phyloP scores from a whole-genome alignment of 352 stramenopile species.

The Globisporangium orthogonon region DNA sequence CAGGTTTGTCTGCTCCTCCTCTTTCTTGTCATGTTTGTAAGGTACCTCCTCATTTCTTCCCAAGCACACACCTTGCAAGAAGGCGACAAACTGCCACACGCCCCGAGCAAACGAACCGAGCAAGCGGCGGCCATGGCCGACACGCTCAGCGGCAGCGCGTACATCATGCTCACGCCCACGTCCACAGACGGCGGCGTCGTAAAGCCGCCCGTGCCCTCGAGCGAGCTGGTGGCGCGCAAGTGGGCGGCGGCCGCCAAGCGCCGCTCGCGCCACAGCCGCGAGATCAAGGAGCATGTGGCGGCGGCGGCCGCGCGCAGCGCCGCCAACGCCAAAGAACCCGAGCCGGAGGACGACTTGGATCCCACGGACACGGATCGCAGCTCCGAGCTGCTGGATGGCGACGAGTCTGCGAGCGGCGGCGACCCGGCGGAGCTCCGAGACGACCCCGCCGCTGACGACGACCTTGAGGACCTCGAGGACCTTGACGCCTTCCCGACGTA shows the following conservation, averaged over 20 bases:
- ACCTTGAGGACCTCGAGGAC: slow-evolving; percentile 14
- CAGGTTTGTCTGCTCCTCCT: too few relatives aligned
- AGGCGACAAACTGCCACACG: too few relatives aligned
- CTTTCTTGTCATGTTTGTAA: too few relatives aligned
- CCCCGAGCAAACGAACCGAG: too few relatives aligned
- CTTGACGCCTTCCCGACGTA: slow-evolving; percentile 51
- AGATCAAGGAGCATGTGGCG: slow-evolving; percentile 9
- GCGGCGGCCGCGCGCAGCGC: slow-evolving; percentile 11
- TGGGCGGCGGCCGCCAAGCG: slow-evolving; percentile 31
- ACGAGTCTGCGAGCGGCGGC: neutral
- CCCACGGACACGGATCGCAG: slow-evolving; percentile 26
- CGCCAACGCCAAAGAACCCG: slow-evolving; percentile 24
- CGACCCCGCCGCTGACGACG: slow-evolving; percentile 5
- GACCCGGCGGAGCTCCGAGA: neutral
- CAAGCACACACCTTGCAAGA: too few relatives aligned
- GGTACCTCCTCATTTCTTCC: too few relatives aligned
- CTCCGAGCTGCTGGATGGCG: slow-evolving; percentile 14
- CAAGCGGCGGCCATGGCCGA: neutral
- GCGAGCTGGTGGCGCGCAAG: slow-evolving; percentile 36
- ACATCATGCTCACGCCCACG: slow-evolving; percentile 52
- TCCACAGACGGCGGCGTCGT: slow-evolving; percentile 14
- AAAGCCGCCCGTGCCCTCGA: slow-evolving; percentile 16
- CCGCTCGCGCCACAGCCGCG: slow-evolving; percentile 12
- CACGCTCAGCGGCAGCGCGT: slow-evolving; percentile 17
- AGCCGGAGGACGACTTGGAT: slow-evolving; percentile 20